phyloP scores from a whole-genome alignment of 805 yeast species.

The Metschnikowia sp. region DNA sequence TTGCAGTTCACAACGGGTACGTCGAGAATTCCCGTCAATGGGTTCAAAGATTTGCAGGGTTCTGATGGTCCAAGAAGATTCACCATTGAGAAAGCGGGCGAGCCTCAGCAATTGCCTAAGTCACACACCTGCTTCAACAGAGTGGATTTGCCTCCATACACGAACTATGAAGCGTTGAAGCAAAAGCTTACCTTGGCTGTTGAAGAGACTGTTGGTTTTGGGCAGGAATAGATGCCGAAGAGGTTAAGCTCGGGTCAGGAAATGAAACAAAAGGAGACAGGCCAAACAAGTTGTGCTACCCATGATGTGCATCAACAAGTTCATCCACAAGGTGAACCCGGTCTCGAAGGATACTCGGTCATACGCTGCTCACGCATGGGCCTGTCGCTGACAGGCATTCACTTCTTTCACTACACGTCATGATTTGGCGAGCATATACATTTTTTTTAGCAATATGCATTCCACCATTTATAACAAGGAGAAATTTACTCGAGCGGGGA shows the following conservation, averaged over 20 bases:
- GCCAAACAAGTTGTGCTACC: neutral
- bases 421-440: neutral
- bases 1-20: constrained; percentile 98
- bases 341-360: no score
- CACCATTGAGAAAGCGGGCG: constrained; percentile 98
- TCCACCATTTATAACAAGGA: no score
- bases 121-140: constrained; percentile 99
- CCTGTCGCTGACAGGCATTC: neutral
- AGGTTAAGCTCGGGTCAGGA: neutral
- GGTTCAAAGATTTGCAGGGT: constrained; percentile 97
- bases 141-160: constrained; percentile 95
- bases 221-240: constrained; percentile 69
- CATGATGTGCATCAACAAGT: neutral
- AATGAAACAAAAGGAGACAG: neutral
- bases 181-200: constrained; percentile 94
- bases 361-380: no score
- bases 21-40: constrained; percentile 97
- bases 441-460: neutral
- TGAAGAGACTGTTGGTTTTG: constrained; percentile 98
- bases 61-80: constrained; percentile 99
- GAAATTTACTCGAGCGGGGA: neutral
- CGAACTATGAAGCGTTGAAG: constrained; percentile 75
- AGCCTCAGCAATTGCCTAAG: constrained; percentile 86
- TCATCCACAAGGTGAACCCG: no score
- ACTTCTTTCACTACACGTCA: neutral